Conservation (phyloP, 768 basidiomycete species). For the Leucocoprinus birnbaumii region DNA sequence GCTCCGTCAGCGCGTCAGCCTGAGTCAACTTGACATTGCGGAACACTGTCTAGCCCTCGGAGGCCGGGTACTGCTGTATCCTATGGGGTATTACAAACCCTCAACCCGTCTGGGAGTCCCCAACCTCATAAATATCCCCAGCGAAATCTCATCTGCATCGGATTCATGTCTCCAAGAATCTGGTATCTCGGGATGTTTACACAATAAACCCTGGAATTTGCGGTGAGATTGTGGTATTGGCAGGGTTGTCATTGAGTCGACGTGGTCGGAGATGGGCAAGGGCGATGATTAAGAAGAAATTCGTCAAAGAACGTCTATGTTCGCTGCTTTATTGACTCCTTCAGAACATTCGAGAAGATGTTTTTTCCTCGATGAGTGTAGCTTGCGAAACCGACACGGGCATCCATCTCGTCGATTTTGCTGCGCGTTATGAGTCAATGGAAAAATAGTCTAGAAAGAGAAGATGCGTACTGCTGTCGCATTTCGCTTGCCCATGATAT, state of each 20-base stretch:
- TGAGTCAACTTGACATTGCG: not conserved
- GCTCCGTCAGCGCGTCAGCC: not conserved
- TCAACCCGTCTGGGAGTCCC: not conserved
- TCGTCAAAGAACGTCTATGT: constrained; percentile 3
- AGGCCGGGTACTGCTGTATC: too few relatives aligned
- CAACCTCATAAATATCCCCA: not conserved
- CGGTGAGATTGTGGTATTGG: not conserved
- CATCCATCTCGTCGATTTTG: constrained; percentile 75
- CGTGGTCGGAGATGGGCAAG: not conserved
- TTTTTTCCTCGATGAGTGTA: constrained; percentile 58
- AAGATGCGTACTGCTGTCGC: constrained; percentile 60
- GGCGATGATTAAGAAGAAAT: constrained; percentile 4
- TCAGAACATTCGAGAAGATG: constrained; percentile 27
- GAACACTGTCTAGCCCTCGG: too few relatives aligned
- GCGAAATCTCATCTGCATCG: not conserved
- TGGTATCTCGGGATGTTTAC: not conserved
- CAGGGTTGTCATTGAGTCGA: not conserved
- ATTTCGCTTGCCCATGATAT: constrained; percentile 91
- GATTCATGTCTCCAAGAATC: not conserved
- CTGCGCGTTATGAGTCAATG: constrained; percentile 29
- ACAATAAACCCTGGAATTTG: too few relatives aligned
- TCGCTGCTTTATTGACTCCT: constrained; percentile 3
- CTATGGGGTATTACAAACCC: too few relatives aligned
- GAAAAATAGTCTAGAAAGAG: not conserved
- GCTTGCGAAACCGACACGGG: constrained; percentile 59